Evolutionary conservation across 108 stramenopile genomes (phyloP).

Genomic region (Pseudonitzschia multiseries): DNA sequence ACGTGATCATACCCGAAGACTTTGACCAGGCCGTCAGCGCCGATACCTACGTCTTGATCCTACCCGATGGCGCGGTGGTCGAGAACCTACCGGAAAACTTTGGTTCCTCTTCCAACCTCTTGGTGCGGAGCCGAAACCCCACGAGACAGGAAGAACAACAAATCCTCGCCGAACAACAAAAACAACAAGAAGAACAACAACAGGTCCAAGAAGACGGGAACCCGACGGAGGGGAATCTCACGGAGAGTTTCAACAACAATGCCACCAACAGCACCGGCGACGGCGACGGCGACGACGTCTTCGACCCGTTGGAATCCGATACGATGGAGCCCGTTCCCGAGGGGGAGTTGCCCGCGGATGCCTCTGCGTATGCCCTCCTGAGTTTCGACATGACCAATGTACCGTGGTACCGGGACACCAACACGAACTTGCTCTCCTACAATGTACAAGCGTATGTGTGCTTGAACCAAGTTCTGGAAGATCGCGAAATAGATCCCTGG

Average conservation of each 20-base stretch:
- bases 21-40: background rate
- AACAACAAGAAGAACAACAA: no score
- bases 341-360: background rate
- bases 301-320: no score
- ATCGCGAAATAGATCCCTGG: background rate
- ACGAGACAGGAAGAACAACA: no score
- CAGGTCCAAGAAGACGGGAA: no score
- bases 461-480: background rate
- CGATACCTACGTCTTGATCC: background rate
- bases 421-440: background rate
- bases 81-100: background rate
- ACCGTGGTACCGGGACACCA: background rate
- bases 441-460: background rate
- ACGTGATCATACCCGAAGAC: background rate
- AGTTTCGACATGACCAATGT: background rate
- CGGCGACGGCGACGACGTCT: background rate
- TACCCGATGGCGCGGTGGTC: background rate
- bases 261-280: no score
- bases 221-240: no score
- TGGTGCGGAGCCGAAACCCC: background rate
- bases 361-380: background rate
- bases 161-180: no score
- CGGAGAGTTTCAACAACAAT: no score
- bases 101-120: background rate
- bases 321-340: no score